Conservation (phyloP, 768 basidiomycete genomes). For the Sistotremastrum niveocremeum region DNA sequence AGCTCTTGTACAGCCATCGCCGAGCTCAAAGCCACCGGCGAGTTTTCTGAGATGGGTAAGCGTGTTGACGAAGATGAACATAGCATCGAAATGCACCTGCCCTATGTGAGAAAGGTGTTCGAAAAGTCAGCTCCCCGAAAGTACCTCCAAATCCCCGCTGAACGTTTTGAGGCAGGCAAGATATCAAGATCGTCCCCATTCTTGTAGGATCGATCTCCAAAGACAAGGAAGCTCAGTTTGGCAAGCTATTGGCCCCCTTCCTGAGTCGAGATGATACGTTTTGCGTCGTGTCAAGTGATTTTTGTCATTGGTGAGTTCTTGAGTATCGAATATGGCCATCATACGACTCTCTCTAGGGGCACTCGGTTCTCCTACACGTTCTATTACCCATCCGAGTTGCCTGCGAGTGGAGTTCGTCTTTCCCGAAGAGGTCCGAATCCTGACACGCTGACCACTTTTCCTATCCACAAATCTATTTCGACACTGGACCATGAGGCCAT, state of each 20-base stretch:
- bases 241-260: constrained; percentile 66
- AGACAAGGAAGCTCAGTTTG: constrained; percentile 46
- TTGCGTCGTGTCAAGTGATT: constrained; percentile 88
- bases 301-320: constrained; percentile 81
- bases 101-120: constrained; percentile 78
- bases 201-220: constrained; percentile 70
- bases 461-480: constrained; percentile 75
- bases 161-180: constrained; percentile 27
- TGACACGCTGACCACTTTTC: constrained; percentile 28
- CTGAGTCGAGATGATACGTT: constrained; percentile 67
- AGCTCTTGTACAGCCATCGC: constrained; percentile 36
- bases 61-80: constrained; percentile 86
- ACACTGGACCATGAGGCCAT: constrained; percentile 82
- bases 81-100: constrained; percentile 96
- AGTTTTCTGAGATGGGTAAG: constrained; percentile 55
- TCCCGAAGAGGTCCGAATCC: constrained; percentile 28
- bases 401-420: constrained; percentile 38
- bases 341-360: constrained; percentile 39
- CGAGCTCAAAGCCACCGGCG: constrained; percentile 47
- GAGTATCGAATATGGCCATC: not conserved
- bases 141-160: not conserved
- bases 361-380: constrained; percentile 75
- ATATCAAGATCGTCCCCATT: constrained; percentile 80
- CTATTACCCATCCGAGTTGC: constrained; percentile 55
- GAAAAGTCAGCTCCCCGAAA: constrained; percentile 38